phyloP scores from a whole-genome alignment of 495 filamentous ascomycete species.

The Pseudevernia furfuracea region DNA sequence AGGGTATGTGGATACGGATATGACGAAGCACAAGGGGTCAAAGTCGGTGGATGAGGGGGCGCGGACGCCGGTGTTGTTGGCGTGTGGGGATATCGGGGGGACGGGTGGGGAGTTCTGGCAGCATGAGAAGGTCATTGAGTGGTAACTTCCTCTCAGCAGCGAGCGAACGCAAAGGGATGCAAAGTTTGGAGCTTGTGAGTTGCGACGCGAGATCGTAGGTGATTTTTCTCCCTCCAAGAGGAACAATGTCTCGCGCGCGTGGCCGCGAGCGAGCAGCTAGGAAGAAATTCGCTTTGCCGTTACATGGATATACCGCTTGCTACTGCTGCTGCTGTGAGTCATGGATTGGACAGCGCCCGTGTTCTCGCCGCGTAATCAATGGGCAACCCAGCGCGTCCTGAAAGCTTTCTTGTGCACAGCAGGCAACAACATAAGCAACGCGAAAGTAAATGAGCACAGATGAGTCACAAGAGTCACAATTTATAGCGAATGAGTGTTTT shows the following conservation, averaged over 20 bases:
- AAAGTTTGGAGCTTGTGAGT: too few relatives aligned
- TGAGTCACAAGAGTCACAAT: constrained; percentile 15
- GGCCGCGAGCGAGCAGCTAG: neutral
- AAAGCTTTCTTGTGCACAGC: neutral
- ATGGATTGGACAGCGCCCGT: neutral
- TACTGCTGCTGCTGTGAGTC: neutral
- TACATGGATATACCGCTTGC: neutral
- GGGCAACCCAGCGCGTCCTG: neutral
- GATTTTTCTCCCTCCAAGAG: too few relatives aligned
- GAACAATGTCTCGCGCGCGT: too few relatives aligned
- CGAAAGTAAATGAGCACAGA: constrained; percentile 4
- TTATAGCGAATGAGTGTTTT: neutral
- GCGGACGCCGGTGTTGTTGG: constrained; percentile 44
- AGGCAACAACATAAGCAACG: neutral
- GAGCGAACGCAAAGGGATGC: too few relatives aligned
- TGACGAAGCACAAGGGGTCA: constrained; percentile 39
- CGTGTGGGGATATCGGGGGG: constrained; percentile 40
- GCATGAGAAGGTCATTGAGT: constrained; percentile 37
- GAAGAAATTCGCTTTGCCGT: neutral
- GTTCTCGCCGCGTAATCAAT: neutral
- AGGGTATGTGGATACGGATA: constrained; percentile 46
- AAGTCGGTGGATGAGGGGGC: constrained; percentile 45
- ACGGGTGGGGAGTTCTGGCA: constrained; percentile 40
- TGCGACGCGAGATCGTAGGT: too few relatives aligned
- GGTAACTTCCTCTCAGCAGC: neutral